These are phyloP conservation scores for Triangularia verruculosa DNA, from an alignment of 2,329 filamentous ascomycete genomes.

Conservation along the genomic window DNA sequence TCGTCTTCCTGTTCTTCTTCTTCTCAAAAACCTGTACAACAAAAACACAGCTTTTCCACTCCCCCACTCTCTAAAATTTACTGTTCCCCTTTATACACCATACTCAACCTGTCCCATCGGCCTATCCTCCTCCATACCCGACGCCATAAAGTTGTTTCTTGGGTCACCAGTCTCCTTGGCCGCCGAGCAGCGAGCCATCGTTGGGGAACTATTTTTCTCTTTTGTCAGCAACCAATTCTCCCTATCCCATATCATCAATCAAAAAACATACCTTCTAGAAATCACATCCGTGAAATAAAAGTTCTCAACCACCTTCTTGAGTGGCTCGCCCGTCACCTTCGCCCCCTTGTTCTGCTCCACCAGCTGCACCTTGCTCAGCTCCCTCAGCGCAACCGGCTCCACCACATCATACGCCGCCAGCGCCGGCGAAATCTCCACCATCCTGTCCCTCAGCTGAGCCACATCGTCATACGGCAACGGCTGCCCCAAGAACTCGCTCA, in stretches of 20 bases:
- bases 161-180: constrained; percentile 81
- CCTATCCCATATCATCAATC: neutral
- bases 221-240: constrained; percentile 16
- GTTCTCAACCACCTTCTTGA: constrained; percentile 87
- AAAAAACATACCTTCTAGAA: constrained; percentile 74
- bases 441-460: constrained; percentile 82
- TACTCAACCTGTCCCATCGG: constrained; percentile 61
- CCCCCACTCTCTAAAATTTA: neutral
- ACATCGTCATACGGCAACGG: constrained; percentile 93
- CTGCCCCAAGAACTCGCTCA: constrained; percentile 82
- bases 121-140: constrained; percentile 62
- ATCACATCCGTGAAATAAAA: constrained; percentile 99
- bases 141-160: constrained; percentile 75
- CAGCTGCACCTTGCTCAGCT: constrained; percentile 88
- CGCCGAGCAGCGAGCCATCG: constrained; percentile 95
- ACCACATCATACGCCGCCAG: constrained; percentile 88
- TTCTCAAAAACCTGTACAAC: neutral
- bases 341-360: constrained; percentile 94
- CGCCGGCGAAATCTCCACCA: constrained; percentile 91
- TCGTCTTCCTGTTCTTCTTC: neutral
- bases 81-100: constrained; percentile 41
- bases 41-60: neutral
- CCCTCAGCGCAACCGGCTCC: constrained; percentile 71
- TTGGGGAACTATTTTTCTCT: constrained; percentile 69
- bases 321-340: constrained; percentile 65